These are phyloP conservation scores for Citropsis articulata DNA, from an alignment of 345 rosid genomes.

Conservation along the genomic window DNA sequence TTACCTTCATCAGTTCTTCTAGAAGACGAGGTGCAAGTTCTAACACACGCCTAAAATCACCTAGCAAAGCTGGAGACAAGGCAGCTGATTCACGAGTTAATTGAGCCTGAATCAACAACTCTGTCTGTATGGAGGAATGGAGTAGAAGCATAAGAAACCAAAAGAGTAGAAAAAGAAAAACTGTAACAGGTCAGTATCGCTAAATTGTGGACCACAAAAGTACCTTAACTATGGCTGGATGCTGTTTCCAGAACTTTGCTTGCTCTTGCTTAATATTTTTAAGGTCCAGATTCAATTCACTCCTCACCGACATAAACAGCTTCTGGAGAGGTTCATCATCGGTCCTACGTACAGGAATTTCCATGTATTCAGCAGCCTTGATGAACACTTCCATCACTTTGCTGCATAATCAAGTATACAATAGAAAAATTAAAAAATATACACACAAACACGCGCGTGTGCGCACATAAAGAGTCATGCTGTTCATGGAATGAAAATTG, in stretches of 20 bases:
- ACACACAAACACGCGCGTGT: not conserved
- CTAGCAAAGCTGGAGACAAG: conserved; percentile 71
- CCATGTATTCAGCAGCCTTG: conserved; percentile 97
- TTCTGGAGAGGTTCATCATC: conserved; percentile 96
- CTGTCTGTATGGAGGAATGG: conserved; percentile 54
- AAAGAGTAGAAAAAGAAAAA: conserved; percentile 4
- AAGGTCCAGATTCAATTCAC: conserved; percentile 91
- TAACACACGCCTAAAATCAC: conserved; percentile 80
- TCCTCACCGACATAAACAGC: conserved; percentile 91
- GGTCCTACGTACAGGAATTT: conserved; percentile 94
- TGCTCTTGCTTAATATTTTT: conserved; percentile 99
- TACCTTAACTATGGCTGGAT: conserved; percentile 97
- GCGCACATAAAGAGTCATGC: not conserved
- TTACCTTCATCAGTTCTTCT: conserved; percentile 93
- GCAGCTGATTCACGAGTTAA: conserved; percentile 73
- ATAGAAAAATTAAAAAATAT: not conserved
- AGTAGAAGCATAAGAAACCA: conserved; percentile 10
- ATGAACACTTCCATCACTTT: conserved; percentile 98
- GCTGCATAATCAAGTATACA: conserved; percentile 40
- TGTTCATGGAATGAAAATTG: not conserved
- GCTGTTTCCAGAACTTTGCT: conserved; percentile 99
- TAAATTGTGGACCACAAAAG: conserved; percentile 10
- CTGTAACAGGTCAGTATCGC: not conserved
- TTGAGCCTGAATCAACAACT: conserved; percentile 97
- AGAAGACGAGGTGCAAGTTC: conserved; percentile 97